Percentiles rank a stretch among this genome's conserved stretches.
Evolutionary conservation across 208 protist species (phyloP).

Genomic region (Balamuthia mandrillaris): DNA sequence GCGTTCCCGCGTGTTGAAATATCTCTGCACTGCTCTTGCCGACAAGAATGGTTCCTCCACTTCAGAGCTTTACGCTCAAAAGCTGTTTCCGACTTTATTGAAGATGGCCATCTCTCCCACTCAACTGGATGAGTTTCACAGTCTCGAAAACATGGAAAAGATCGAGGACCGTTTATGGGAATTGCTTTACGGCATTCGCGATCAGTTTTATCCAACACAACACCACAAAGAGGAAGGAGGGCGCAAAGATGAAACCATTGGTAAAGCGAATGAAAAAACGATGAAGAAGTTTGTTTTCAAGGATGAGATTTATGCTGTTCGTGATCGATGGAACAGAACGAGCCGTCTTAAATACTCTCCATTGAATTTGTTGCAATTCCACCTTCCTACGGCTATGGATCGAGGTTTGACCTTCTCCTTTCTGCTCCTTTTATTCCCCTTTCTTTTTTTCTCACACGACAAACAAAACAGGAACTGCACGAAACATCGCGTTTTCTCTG

Average conservation of each 20-base stretch:
- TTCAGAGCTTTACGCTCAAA: not conserved
- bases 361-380: too few relatives aligned
- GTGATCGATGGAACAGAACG: too few relatives aligned
- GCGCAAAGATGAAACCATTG: not conserved
- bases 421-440: too few relatives aligned
- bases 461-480: not conserved
- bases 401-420: too few relatives aligned
- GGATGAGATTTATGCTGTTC: too few relatives aligned
- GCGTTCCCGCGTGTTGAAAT: not conserved
- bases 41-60: not conserved
- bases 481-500: too few relatives aligned
- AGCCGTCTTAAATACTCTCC: too few relatives aligned
- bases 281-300: too few relatives aligned
- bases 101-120: slow-evolving; percentile 14
- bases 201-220: not conserved
- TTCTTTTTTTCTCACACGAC: too few relatives aligned
- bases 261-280: too few relatives aligned
- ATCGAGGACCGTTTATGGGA: not conserved
- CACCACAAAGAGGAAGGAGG: not conserved
- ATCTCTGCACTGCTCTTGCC: not conserved
- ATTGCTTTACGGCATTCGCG: not conserved
- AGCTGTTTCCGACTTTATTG: not conserved
- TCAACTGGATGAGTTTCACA: slow-evolving; percentile 38
- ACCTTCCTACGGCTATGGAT: too few relatives aligned
- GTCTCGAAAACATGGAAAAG: slow-evolving; percentile 11